Base-by-base conservation (phyloP, 2,329 filamentous ascomycete genomes). In the Aureobasidium zeae region DNA sequence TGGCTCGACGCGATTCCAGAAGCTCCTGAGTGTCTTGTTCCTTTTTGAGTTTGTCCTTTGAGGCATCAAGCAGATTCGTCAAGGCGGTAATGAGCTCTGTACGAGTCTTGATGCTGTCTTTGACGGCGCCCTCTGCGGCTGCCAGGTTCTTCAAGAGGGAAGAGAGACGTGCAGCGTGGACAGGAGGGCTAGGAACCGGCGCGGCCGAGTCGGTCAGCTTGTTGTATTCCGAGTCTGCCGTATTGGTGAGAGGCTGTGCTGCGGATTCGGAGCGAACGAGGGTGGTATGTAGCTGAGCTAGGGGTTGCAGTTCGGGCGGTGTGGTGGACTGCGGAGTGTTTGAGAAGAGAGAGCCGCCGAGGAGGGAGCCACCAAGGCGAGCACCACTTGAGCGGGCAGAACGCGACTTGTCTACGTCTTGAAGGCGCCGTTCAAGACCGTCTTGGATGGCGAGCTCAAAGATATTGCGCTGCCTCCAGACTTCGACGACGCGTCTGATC, bases 61-160 rank as follows among this genome's bases (percentile, higher is more conserved):
- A 87, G 19, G 75, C 74, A 44, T 82, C 77, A 1, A 96, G 71
- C 10, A 96, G 70, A 57, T 83, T 86, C 64, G 95, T 86, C 4
- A 98, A 70, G 1, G 81, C 86, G 20, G 76, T 73, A 26, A 96
- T 80, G 20, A 98, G 72, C 8, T 77, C 75, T 51, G 78, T 76
- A 11, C 91, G 80, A 2, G 87, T 86, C 58, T 89, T 88, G 59
- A 98, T 86, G 52, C 83, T 86, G 55, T 94, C 86, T 2, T 84
- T 81, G 1, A 96, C 83, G 0, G 89, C 87, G 44, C 79, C 85
- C 63, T 98, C 88, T 3, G 91, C 91, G 51, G 77, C 85, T 15
- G 86, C 86, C 13, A 98, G 73, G 5, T 80, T 83, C 67, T 91
- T 95, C 43, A 96, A 73, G n/a, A 98, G 72, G 2, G 86, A 83